Conservation (phyloP, 2,329 filamentous ascomycete species). For the Phyllosticta capitalensis region DNA sequence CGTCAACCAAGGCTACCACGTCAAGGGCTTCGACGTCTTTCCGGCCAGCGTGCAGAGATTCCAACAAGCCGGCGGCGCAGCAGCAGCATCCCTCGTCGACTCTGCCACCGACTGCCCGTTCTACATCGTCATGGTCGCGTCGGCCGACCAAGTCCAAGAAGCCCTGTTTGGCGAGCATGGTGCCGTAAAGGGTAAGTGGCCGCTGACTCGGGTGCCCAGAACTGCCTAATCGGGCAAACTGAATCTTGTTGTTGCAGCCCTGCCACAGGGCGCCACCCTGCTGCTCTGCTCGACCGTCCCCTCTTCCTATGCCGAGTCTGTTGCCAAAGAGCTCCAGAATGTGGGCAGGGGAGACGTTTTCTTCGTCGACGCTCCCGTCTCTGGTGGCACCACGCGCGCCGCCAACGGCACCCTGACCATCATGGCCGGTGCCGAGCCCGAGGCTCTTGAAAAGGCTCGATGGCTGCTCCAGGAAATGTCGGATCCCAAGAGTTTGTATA, state of each 20-base stretch:
- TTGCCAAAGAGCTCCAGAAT: conserved; percentile 47
- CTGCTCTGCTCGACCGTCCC: conserved; percentile 64
- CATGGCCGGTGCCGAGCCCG: conserved; percentile 56
- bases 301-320: conserved; percentile 52
- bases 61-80: conserved; percentile 49
- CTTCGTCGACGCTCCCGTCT: conserved; percentile 64
- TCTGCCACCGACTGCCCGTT: conserved; percentile 51
- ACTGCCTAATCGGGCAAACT: conserved; percentile 17
- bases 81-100: conserved; percentile 50
- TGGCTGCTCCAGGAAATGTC: conserved; percentile 56
- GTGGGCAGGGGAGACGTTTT: conserved; percentile 52
- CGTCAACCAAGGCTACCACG: conserved; percentile 54
- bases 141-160: conserved; percentile 56
- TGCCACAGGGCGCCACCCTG: conserved; percentile 51
- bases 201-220: conserved; percentile 2
- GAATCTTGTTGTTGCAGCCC: conserved; percentile 15
- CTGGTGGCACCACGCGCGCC: conserved; percentile 58
- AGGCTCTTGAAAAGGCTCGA: conserved; percentile 47
- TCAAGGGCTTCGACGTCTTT: conserved; percentile 65
- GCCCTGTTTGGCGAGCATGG: conserved; percentile 53
- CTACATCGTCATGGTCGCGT: conserved; percentile 69
- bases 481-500: conserved; percentile 48
- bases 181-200: conserved; percentile 34
- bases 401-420: conserved; percentile 66
- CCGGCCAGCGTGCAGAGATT: conserved; percentile 57